Evolutionary conservation across 352 stramenopile species (phyloP), one percentile per base, ranked within the genome.

Genomic region (Phytopythium cucurbitacearum): DNA sequence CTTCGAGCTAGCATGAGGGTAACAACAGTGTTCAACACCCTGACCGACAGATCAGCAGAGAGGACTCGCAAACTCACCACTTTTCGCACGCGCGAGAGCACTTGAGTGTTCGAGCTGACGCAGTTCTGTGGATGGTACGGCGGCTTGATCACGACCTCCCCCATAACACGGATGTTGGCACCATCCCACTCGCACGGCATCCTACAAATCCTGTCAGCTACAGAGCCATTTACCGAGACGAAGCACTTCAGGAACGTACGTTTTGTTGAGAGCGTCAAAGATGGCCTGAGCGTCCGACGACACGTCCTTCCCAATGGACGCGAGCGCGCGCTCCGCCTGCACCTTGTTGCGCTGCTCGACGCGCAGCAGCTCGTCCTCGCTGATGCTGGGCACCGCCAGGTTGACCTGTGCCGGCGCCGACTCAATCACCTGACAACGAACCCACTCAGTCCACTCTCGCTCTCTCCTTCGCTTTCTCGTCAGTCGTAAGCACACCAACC

Each of bases 211-310:
- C 16, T 7, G 4, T 37, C 0, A 21, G 10, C 8, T 9, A 41
- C 10, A 34, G 3, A 28, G 12, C 8, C 11, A 10, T 7, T 9
- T 7, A 6, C 41, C 21, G 2, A 28, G 21, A 28, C 21, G 21
- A 28, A 16, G 3, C 3, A n/a, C 8, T 16, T 5, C 4, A 37
- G 35, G 1, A 21, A 60, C 72, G 57, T 80, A 94, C 70, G 85
- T 95, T 65, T 95, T 95, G 71, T 92, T 93, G 44, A 95, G 79
- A 36, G 83, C 83, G 55, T 95, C 84, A 46, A 95, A 95, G 62
- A 94, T 89, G 38, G 65, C 58, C 54, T 95, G 85, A 32, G 83
- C 83, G 51, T 91, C 72, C 3, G 61, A 56, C 5, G 68, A 71
- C 45, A 95, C 85, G 45, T 69, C 72, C 65, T 88, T 84, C 50